Evolutionary conservation across 257 asterid genomes (phyloP), one percentile per base, ranked within the genome.

Genomic region (Parsonsia alboflavescens): DNA sequence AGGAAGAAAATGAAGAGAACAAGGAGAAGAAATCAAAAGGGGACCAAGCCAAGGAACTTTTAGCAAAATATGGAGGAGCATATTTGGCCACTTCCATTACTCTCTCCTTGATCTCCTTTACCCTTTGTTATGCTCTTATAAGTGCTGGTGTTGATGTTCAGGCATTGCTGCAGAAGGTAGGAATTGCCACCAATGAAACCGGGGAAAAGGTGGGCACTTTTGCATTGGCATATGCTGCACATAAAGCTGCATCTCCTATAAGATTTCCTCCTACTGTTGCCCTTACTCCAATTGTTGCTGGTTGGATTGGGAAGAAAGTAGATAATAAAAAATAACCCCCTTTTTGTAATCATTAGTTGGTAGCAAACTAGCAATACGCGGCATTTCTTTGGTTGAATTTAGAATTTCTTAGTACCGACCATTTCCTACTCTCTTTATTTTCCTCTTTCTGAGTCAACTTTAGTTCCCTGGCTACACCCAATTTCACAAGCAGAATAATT

Each of bases 191-290:
- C 2, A 88, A 81, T 63, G 96, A 81, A 70, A 85, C 96, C 0
- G 96, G 97, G 50, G 99, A 92, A 79, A 95, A 89, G 54, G 98
- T 95, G 21, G 99, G 98, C 76, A 92, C 98, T 46, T 88, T 92
- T 75, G 98, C 98, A 13, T 82, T 92, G 84, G 97, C 99, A 9
- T 95, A 95, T 72, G 99, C 98, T 6, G 99, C 97, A 11, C 99
- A 92, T 80, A 95, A 95, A 83, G 99, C 99, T 45, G 99, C 98
- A 48, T 95, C 98, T 19, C 99, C 98, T 1, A 95, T 92, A 61
- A 87, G 97, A 70, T 95, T 95, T 67, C 98, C 99, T 2, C 99
- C 99, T 3, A 92, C 97, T 10, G 98, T 92, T 33, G 98, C 99
- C 65, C 94, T 95, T 70, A 92, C 98, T 4, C 99, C 97, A 19